Conservation (phyloP, 2,329 filamentous ascomycete species). For the Fusarium mundagurra region DNA sequence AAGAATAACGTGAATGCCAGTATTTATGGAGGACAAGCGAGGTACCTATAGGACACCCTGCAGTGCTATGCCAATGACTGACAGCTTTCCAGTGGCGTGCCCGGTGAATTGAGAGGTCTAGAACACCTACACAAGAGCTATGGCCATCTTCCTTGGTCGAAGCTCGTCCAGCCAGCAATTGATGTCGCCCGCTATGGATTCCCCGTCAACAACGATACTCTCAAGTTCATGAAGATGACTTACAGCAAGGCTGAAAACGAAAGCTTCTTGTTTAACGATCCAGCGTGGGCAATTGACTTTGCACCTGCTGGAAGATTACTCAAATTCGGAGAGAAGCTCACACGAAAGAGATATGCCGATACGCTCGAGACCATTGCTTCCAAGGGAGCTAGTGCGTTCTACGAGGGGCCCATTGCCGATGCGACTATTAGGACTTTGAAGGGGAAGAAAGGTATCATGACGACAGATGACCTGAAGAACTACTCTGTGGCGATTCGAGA, state of each 20-base stretch:
- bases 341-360: constrained; percentile 76
- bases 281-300: constrained; percentile 85
- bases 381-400: constrained; percentile 74
- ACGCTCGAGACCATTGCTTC: constrained; percentile 76
- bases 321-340: constrained; percentile 76
- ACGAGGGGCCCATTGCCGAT: constrained; percentile 74
- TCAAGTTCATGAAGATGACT: constrained; percentile 71
- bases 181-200: constrained; percentile 78
- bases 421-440: constrained; percentile 74
- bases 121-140: constrained; percentile 78
- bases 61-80: fast-evolving
- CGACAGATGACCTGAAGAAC: constrained; percentile 73
- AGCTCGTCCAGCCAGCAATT: constrained; percentile 76
- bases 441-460: constrained; percentile 78
- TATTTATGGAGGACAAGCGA: constrained; percentile 75
- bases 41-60: constrained; percentile 60
- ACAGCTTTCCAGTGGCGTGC: constrained; percentile 62
- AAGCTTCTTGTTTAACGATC: constrained; percentile 73
- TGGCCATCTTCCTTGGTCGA: constrained; percentile 70
- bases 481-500: constrained; percentile 75
- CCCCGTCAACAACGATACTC: constrained; percentile 74
- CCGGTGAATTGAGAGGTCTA: constrained; percentile 77
- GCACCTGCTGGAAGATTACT: constrained; percentile 77
- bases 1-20: constrained; percentile 72
- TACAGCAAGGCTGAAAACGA: constrained; percentile 53